phyloP scores from a whole-genome alignment of 2,329 filamentous ascomycete species.

The Diaporthe sp. region DNA sequence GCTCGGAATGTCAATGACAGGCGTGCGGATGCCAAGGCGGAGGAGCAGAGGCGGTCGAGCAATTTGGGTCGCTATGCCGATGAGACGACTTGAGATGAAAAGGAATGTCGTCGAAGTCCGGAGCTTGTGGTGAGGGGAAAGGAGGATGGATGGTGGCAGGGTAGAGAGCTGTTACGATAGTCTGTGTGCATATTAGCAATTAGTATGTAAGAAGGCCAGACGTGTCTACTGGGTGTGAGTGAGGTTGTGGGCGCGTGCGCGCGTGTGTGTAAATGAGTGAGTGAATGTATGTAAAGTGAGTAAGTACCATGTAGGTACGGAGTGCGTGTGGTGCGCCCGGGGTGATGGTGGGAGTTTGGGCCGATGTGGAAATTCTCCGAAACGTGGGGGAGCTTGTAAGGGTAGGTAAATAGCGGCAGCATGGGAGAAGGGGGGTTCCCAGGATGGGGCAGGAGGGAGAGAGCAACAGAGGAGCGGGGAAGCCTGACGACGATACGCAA shows the following conservation, averaged over 20 bases:
- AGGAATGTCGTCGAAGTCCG: slow-evolving; percentile 11
- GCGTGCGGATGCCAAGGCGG: slow-evolving; percentile 25
- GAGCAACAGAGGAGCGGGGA: slow-evolving; percentile 31
- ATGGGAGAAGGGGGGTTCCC: background rate
- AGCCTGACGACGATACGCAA: slow-evolving; percentile 21
- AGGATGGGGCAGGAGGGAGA: background rate
- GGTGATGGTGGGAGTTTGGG: slow-evolving; percentile 10
- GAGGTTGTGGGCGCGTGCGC: background rate
- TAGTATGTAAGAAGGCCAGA: background rate
- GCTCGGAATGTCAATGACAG: slow-evolving; percentile 20
- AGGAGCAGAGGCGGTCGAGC: background rate
- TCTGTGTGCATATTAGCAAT: slow-evolving; percentile 23
- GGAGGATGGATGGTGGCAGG: background rate
- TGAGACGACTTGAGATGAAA: slow-evolving; percentile 22
- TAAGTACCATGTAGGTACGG: background rate
- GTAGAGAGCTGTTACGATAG: slow-evolving; percentile 4
- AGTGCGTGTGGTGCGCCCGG: background rate
- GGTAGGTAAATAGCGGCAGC: background rate
- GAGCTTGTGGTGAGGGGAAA: slow-evolving; percentile 1
- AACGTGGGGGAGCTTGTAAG: slow-evolving; percentile 18
- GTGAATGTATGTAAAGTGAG: background rate
- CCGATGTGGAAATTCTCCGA: slow-evolving; percentile 27
- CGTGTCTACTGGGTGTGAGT: background rate
- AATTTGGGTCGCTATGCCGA: slow-evolving; percentile 13
- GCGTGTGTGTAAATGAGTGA: background rate